Base-by-base conservation (phyloP, 176 grass and related monocot species). In the Paspalum vaginatum region DNA sequence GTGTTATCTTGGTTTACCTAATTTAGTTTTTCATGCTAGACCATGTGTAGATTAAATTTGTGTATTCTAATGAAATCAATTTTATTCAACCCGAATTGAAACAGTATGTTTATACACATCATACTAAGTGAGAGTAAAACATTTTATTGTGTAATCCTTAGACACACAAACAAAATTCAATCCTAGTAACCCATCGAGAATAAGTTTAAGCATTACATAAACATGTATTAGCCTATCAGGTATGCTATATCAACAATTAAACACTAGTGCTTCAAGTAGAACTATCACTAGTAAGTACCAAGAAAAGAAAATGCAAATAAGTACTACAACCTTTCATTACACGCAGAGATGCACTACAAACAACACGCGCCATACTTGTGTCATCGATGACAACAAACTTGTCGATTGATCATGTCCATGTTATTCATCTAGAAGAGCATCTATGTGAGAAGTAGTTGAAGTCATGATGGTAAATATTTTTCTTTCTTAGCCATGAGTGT, bases 401-500 rank as follows among this genome's bases (percentile, higher is more conserved):
- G 20, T 54, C 10, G 32, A 74, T 20, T 2, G 4, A 4, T 40
- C 15, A 14, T 6, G 9, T 20, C 27, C 45, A 61, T 77, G 26
- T 17, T 91, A 73, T 87, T 85, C 72, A 83, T 67, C 47, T 62
- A 14, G 56, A 68, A 32, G 8, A 42, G 32, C 21, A 72, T 64
- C 57, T 77, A 0, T 53, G 48, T 12, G 49, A 44, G 58, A 93
- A 97, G 87, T 87, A 91, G 24, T 81, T 88, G 62, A 89, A 97
- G 74, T 97, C 93, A 53, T 91, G 50, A 60, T 97, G 93, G 22
- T 80, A 6, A 41, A 89, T 61, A 11, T 44, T 25, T 6, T 77
- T 49, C 82, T 87, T 81, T 68, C 83, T 89, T 32, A 97, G 17
- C 93, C 88, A 97, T 17, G 93, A 97, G 8, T 87, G 20, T 38